Conservation (phyloP, 805 yeast genomes). For the Hanseniaspora taiwanica region DNA sequence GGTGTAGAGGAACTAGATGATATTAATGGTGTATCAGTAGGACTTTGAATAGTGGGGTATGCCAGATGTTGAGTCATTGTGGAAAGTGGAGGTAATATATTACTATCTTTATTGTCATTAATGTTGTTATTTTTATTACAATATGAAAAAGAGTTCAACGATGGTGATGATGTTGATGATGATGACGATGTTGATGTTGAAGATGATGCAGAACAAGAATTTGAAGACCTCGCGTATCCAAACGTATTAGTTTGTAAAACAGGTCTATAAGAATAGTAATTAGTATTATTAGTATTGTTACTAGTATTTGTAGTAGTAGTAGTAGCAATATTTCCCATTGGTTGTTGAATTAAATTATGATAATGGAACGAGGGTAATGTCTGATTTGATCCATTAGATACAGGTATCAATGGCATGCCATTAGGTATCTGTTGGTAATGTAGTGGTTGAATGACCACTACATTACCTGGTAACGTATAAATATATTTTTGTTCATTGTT, state of each 20-base stretch:
- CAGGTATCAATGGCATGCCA: too few species aligned
- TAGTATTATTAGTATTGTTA: background rate
- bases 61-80: background rate
- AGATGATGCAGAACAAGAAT: background rate
- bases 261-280: too few species aligned
- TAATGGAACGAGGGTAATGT: background rate
- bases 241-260: background rate
- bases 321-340: background rate
- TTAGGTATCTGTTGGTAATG: too few species aligned
- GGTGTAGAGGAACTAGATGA: too few species aligned
- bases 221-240: background rate
- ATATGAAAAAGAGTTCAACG: background rate
- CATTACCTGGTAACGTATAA: background rate
- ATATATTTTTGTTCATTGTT: background rate
- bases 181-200: background rate
- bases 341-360: background rate
- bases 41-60: background rate
- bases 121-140: background rate
- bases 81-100: background rate
- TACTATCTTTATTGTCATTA: background rate
- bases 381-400: background rate
- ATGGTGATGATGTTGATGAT: background rate
- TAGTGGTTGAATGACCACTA: too few species aligned
- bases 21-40: too few species aligned
- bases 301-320: background rate